Conservation (phyloP, 2,329 filamentous ascomycete species). For the Thielaviopsis ethacetica region DNA sequence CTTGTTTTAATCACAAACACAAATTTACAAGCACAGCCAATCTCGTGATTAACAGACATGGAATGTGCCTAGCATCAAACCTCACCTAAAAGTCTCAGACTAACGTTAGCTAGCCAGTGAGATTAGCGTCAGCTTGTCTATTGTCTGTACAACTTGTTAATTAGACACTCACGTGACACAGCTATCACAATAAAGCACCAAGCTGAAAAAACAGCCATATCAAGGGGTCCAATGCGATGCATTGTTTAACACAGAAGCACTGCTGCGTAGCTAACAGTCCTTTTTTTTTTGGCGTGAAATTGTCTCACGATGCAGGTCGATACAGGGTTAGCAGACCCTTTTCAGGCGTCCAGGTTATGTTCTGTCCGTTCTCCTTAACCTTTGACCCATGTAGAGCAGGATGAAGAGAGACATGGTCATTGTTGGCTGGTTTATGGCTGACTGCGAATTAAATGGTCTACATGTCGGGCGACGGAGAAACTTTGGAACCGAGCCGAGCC, state of each 20-base stretch:
- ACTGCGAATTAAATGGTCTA: neutral
- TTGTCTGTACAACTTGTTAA: neutral
- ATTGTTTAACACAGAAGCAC: no score
- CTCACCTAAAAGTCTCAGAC: neutral
- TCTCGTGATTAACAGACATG: neutral
- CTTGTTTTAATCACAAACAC: neutral
- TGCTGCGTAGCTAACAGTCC: no score
- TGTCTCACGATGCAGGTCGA: no score
- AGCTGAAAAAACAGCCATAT: neutral
- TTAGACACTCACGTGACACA: neutral
- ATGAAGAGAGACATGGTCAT: no score
- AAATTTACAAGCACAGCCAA: neutral
- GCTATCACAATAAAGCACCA: neutral
- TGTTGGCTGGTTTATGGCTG: no score
- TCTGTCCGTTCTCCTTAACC: no score
- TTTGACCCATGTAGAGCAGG: no score
- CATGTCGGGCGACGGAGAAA: neutral
- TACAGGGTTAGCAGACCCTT: neutral
- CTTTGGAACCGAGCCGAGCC: neutral
- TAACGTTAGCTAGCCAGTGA: neutral
- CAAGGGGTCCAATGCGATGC: no score
- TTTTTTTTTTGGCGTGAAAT: no score
- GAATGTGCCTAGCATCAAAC: neutral
- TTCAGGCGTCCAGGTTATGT: neutral
- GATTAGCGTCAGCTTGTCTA: neutral